Evolutionary conservation across 441 rosid species (phyloP).

Genomic region (Mallotus repandus): DNA sequence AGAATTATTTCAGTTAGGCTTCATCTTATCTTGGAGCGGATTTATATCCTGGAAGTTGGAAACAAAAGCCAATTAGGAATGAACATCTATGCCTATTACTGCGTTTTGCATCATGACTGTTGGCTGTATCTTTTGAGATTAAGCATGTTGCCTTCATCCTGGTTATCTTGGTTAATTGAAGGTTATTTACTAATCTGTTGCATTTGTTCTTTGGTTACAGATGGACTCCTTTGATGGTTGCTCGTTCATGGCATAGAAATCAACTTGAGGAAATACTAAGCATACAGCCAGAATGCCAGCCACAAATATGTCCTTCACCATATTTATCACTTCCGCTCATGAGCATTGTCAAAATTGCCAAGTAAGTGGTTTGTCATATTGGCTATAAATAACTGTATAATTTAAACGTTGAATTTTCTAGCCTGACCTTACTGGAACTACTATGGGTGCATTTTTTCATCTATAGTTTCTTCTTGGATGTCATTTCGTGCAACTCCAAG

Average conservation of each 20-base stretch:
- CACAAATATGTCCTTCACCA: slow-evolving; percentile 56
- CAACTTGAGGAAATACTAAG: slow-evolving; percentile 74
- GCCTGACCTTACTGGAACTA: background rate
- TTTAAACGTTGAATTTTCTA: background rate
- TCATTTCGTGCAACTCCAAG: background rate
- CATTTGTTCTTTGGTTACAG: slow-evolving; percentile 36
- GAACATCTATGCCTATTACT: background rate
- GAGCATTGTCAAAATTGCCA: slow-evolving; percentile 91
- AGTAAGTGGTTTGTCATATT: slow-evolving; percentile 41
- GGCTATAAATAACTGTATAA: background rate
- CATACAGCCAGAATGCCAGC: slow-evolving; percentile 42
- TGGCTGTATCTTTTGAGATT: background rate
- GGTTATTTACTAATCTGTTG: slow-evolving; percentile 14
- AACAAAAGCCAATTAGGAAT: background rate
- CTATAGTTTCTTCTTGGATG: background rate
- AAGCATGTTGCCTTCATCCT: background rate
- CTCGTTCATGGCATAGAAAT: slow-evolving; percentile 85
- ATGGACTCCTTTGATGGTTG: slow-evolving; percentile 91
- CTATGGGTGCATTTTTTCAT: background rate
- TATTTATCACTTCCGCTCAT: slow-evolving; percentile 81
- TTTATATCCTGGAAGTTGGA: background rate
- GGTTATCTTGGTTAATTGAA: background rate
- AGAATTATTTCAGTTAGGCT: background rate
- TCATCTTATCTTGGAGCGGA: background rate
- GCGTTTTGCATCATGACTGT: slow-evolving; percentile 10